These are phyloP conservation scores for Linnemannia zychae DNA, from an alignment of 192 early-diverging fungal species.

Conservation along the genomic window DNA sequence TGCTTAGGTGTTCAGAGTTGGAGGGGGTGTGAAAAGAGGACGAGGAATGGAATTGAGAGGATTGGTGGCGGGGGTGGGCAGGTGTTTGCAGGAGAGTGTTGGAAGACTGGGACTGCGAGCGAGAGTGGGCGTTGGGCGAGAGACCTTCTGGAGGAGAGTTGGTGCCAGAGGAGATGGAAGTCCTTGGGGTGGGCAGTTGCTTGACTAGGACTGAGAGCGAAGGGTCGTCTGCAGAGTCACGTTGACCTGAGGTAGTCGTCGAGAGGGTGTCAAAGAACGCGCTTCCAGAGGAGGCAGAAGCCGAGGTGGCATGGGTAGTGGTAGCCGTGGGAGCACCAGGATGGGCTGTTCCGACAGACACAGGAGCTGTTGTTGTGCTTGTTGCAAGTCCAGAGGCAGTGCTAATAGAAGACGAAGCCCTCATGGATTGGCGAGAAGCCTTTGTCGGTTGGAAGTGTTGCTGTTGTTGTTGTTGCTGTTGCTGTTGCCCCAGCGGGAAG, in stretches of 20 bases:
- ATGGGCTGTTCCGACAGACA: not conserved
- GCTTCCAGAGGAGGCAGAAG: not conserved
- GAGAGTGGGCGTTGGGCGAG: constrained; percentile 24
- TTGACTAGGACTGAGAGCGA: constrained; percentile 21
- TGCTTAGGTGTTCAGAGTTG: constrained; percentile 26
- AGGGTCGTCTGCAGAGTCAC: not conserved
- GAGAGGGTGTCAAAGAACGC: constrained; percentile 22
- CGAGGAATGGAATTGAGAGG: not conserved
- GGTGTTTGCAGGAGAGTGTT: constrained; percentile 11
- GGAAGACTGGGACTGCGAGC: constrained; percentile 12
- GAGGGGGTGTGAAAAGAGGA: not conserved
- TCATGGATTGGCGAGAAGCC: not conserved
- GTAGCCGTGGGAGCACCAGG: not conserved
- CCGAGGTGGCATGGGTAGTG: not conserved
- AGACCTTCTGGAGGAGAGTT: constrained; percentile 34
- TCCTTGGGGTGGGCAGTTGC: constrained; percentile 48
- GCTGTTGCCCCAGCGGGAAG: constrained; percentile 35
- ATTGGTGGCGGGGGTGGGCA: not conserved
- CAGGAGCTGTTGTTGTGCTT: not conserved
- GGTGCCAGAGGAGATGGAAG: constrained; percentile 34
- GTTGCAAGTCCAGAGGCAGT: not conserved
- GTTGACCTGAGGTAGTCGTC: not conserved
- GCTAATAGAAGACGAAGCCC: too few species aligned
- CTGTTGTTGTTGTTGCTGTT: constrained; percentile 5
- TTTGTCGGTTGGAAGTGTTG: not conserved